These are phyloP conservation scores for Chrysanthemum seticuspe DNA, from an alignment of 129 eudicot genomes.

Conservation along the genomic window DNA sequence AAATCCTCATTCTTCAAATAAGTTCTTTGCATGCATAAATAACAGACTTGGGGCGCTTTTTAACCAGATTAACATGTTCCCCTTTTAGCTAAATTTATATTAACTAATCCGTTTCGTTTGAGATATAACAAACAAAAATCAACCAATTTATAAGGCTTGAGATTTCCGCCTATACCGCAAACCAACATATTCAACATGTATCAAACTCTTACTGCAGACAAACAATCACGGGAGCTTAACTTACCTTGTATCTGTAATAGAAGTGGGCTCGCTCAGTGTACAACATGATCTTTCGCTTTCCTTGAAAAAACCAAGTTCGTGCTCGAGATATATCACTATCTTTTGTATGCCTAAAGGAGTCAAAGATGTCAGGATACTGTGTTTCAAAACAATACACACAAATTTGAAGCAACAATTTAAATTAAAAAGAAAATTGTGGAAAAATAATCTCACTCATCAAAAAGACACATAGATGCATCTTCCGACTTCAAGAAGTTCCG, in stretches of 20 bases:
- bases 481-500: conserved; percentile 80
- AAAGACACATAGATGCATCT: conserved; percentile 78
- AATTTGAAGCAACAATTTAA: neutral
- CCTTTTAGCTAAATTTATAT: neutral
- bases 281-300: conserved; percentile 66
- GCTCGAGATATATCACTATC: conserved; percentile 70
- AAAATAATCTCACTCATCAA: conserved; percentile 66
- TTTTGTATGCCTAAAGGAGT: conserved; percentile 47
- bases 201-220: no score
- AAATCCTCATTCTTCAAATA: neutral
- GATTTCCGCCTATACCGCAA: neutral
- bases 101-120: neutral
- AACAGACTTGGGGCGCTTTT: neutral
- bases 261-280: conserved; percentile 95
- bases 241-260: conserved; percentile 82
- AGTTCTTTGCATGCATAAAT: neutral
- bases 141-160: neutral
- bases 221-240: neutral
- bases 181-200: no score
- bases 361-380: neutral
- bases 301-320: conserved; percentile 72
- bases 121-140: neutral
- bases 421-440: neutral
- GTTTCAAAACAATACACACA: neutral
- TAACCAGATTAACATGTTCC: neutral